Evolutionary conservation across 768 basidiomycete genomes (phyloP), one percentile per base, ranked within the genome.

Genomic region (Trichaptum fuscoviolaceum): DNA sequence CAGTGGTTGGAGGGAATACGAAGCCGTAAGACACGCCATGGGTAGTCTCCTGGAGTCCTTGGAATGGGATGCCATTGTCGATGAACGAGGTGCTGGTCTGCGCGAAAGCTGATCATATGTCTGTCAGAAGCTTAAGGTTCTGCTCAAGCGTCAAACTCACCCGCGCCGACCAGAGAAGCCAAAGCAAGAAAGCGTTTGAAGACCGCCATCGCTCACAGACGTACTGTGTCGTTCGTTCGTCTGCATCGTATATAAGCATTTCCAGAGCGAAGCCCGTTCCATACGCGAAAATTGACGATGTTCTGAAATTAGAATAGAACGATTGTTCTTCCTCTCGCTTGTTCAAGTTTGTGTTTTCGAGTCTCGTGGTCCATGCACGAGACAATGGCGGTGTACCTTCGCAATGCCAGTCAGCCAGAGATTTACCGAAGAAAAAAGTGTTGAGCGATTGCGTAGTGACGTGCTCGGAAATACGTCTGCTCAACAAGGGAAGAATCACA

Each of bases 1-100:
- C 73, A 6, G 75, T 77, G 18, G 82, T 71, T 23, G 83, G 83
- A 27, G 86, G 86, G 70, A 88, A 84, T 36, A 83, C 75, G 67
- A 82, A 82, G 65, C 85, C 85, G 69, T 82, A 78, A 27, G 73
- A 74, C 17, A 78, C 76, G n/a, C 63, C 64, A 66, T 77, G 69
- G 15, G 69, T 70, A 25, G 76, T 71, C 64, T 79, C 78, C 7
- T 73, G 75, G 64, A 75, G 68, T 66, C 74, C 77, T 64, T 74
- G 75, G 75, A 87, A 87, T 34, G 81, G 77, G 68, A 86, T 86
- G 63, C 86, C 85, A 70, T 83, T 86, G 70, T 80, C 83, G 35
- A 77, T 76, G 69, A 83, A 86, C 42, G 72, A 62, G n/a, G 77
- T 71, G 24, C 79, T 82, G 9, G 70, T 69, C 73, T 85, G 84